Evolutionary conservation across 257 asterid genomes (phyloP), one percentile per base, ranked within the genome.

Genomic region (Ilex aquifolium): DNA sequence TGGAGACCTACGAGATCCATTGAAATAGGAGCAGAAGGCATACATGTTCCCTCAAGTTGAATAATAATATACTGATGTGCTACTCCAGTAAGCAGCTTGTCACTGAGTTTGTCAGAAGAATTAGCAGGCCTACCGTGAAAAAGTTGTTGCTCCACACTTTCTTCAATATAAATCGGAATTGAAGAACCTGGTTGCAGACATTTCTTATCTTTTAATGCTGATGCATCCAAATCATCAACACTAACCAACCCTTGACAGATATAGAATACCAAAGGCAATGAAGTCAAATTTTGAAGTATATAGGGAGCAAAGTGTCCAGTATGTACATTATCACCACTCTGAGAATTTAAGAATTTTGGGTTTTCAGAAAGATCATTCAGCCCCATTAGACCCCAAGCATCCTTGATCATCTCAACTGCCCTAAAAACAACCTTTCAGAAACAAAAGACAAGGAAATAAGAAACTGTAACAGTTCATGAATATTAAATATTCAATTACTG

Each of bases 1-100:
- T 89, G 83, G 56, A 84, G 89, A 57, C 99, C 96, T 40, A 85
- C 97, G 76, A 89, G 97, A 81, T 92, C 99, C 95, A 92, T 87
- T 55, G 99, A 92, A 76, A 92, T 82, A 64, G 95, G 96, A 71
- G 80, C 62, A 61, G 97, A 89, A 32, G 95, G 88, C 52, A 66
- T 50, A 57, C 95, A 82, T 65, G 95, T 80, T 67, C 95, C 99
- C 81, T 92, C 97, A 65, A 92, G 79, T 65, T 87, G 97, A 76
- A 92, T 77, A 72, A 79, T 74, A 60, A 89, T 88, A 75, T 83
- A 86, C 59, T 83, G 82, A 75, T 87, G 95, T 57, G 91, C 77
- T 48, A 87, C 79, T 74, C 84, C 91, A 69, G 72, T 72, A 42
- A 75, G 77, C 69, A 85, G 94, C 70, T 80, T 88, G 68, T 79